phyloP scores from a whole-genome alignment of 2,329 filamentous ascomycete genomes.

The Pseudogymnoascus sp. region DNA sequence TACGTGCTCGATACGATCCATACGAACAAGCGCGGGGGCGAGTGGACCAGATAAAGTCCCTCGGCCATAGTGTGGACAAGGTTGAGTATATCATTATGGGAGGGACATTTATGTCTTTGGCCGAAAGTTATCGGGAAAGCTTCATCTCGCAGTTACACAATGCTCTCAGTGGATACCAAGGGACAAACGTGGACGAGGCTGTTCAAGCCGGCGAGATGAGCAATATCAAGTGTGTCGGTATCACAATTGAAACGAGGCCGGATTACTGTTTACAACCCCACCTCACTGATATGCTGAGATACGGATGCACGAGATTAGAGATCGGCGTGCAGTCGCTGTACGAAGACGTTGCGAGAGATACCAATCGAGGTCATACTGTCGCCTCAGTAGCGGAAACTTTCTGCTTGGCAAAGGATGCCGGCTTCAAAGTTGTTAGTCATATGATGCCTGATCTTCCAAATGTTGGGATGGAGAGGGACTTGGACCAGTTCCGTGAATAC shows the following conservation, averaged over 20 bases:
- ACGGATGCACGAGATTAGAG: constrained; percentile 90
- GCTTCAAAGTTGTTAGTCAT: constrained; percentile 97
- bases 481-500: constrained; percentile 96
- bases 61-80: constrained; percentile 96
- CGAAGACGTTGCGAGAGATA: constrained; percentile 96
- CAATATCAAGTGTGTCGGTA: constrained; percentile 94
- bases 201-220: constrained; percentile 93
- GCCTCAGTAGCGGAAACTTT: constrained; percentile 94
- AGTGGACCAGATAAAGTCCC: constrained; percentile 90
- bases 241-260: constrained; percentile 94
- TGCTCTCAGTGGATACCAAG: constrained; percentile 91
- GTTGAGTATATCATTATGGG: constrained; percentile 99
- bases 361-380: constrained; percentile 93
- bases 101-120: constrained; percentile 95
- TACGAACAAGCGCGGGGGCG: constrained; percentile 94
- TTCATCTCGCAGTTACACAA: constrained; percentile 97
- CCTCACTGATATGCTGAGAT: constrained; percentile 91
- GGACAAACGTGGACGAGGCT: constrained; percentile 87
- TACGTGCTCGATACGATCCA: constrained; percentile 91
- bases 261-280: constrained; percentile 98
- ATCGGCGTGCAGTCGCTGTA: constrained; percentile 95
- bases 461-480: constrained; percentile 94
- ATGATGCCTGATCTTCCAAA: constrained; percentile 99
- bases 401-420: constrained; percentile 92
- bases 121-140: constrained; percentile 79